Evolutionary conservation across 768 basidiomycete species (phyloP), one percentile per base, ranked within the genome.

Genomic region (Candolleomyces aberdarensis): DNA sequence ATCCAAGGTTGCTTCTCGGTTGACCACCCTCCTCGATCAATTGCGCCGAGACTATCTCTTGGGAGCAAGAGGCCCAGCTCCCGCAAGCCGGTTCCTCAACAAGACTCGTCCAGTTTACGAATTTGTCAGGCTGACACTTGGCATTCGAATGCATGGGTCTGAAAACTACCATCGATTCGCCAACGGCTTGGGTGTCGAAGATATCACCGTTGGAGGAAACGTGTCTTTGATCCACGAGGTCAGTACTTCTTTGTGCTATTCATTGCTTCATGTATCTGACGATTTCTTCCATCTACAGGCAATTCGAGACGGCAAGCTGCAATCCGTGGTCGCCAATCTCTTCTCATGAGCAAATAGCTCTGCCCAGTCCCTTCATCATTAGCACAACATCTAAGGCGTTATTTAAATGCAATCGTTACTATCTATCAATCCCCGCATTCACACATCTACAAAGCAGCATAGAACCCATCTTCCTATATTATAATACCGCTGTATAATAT

Each of bases 171-270:
- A 77, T 46, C 72, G 75, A 8, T 88, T 85, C 64, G 82, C 76
- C 63, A 82, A 82, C 57, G 89, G 91, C 8, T 79, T 87, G 31
- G 87, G 85, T 11, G 80, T 85, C 11, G 86, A 87, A 54, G 87
- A 91, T 50, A 79, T 76, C 41, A 89, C 88, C 10, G 71, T 88
- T 50, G 93, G 93, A 4, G 81, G 87, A 68, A 84, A 85, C 64
- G 80, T 94, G 8, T 83, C 88, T 2, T 74, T 85, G 44, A 92
- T 96, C 57, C 86, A 92, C 60, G 93, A 95, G 80, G 88, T 77
- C 63, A 54, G 74, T 78, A 59, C 79, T 26, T 76, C 54, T 55
- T 59, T 57, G 67, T 39, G 29, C 46, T n/a, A 22, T 50, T 15
- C 19, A 20, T 20, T 41, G 56, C 2, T 15, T 19, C 47, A 22